Evolutionary conservation across 2,329 filamentous ascomycete genomes (phyloP), one percentile per base, ranked within the genome.

Genomic region (Ceratocystis eucalypticola): DNA sequence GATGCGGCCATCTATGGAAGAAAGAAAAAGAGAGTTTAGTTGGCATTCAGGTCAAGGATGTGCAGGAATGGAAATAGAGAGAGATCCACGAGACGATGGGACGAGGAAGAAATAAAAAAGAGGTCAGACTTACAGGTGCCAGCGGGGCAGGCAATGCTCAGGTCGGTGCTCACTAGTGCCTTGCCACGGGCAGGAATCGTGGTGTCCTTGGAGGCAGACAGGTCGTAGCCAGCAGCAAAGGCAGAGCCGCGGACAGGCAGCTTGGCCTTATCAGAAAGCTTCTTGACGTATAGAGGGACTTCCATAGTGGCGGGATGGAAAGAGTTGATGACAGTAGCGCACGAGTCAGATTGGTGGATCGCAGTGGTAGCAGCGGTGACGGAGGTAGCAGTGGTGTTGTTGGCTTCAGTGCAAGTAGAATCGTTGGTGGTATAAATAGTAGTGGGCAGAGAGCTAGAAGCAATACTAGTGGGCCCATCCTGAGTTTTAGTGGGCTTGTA

Each of bases 151-250:
- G 91, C 89, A 78, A 99, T 93, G 71, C 87, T 86, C 69, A 99
- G 88, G 72, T 94, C 93, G 0, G 94, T 97, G 72, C 92, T 88
- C 46, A 97, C 91, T 37, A 96, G 78, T 0, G 80, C 91, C 77
- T 96, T 91, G 70, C 91, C 92, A 68, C 89, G 82, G 1, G 88
- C 85, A 0, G 92, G 92, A 66, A 99, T 86, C 1, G 83, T 82
- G 3, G 86, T 87, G 46, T 88, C 84, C 72, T 84, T 84, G 1
- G 91, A 84, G 64, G 86, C 88, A 77, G 96, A 97, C 67, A 99
- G 74, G 76, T 99, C 94, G 78, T 97, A 97, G 45, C 94, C 94
- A 0, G 94, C 94, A 0, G 94, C 90, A 73, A 89, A 92, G 64
- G 86, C 88, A 70, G 89, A 95, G 70, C 94, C 94, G 66, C 93